These are phyloP conservation scores for Parmelia sp. DNA, from an alignment of 495 filamentous ascomycete species.

Conservation along the genomic window DNA sequence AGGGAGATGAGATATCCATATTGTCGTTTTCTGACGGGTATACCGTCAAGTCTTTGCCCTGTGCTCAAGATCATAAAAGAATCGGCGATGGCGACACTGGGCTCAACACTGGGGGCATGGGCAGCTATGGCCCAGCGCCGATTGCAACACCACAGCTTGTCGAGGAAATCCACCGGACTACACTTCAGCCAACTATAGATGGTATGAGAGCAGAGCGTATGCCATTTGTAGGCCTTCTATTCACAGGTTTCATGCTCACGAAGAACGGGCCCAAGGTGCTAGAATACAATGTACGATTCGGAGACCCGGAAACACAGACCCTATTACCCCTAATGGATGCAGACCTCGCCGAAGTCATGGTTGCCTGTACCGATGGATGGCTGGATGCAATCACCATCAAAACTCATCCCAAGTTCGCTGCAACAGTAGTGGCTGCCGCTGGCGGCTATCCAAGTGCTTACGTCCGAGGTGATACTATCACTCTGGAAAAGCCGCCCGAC, in stretches of 20 bases:
- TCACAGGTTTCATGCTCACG: slow-evolving; percentile 96
- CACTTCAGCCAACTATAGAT: slow-evolving; percentile 83
- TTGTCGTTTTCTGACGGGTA: slow-evolving; percentile 87
- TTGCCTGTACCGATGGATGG: slow-evolving; percentile 71
- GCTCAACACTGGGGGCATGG: slow-evolving; percentile 97
- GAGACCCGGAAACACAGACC: slow-evolving; percentile 94
- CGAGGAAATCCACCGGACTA: slow-evolving; percentile 69
- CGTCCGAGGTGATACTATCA: too few species aligned
- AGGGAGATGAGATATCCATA: slow-evolving; percentile 88
- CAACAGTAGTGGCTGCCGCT: too few species aligned
- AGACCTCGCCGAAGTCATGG: slow-evolving; percentile 85
- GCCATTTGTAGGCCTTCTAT: slow-evolving; percentile 81
- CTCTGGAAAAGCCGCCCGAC: too few species aligned
- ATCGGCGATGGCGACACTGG: slow-evolving; percentile 87
- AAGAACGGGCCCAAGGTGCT: slow-evolving; percentile 77
- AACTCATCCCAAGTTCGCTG: too few species aligned
- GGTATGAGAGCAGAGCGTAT: slow-evolving; percentile 70
- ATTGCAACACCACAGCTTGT: slow-evolving; percentile 71
- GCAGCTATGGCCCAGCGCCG: slow-evolving; percentile 86
- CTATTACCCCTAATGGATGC: slow-evolving; percentile 73
- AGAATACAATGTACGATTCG: slow-evolving; percentile 96
- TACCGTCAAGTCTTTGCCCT: slow-evolving; percentile 32
- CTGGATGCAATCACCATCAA: slow-evolving; percentile 33
- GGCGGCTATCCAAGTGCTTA: too few species aligned
- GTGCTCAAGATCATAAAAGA: slow-evolving; percentile 84